phyloP scores from a whole-genome alignment of 2,329 filamentous ascomycete genomes.

The Aspergillus novoparasiticus region DNA sequence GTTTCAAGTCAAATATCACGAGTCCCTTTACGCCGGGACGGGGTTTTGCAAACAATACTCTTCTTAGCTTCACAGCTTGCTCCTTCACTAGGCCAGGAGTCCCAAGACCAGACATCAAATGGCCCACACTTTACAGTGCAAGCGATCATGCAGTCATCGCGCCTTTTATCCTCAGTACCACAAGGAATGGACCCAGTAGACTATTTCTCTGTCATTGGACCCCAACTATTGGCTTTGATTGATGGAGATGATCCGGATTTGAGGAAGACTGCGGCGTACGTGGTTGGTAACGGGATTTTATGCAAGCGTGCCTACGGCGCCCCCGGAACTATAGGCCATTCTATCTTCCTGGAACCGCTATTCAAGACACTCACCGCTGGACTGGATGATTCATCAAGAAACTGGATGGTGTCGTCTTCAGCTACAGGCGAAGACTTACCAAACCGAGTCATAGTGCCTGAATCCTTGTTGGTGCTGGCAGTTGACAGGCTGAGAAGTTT shows the following conservation, averaged over 20 bases:
- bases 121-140: conserved; percentile 47
- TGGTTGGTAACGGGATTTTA: conserved; percentile 47
- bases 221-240: conserved; percentile 43
- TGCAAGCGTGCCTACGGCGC: conserved; percentile 43
- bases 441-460: conserved; percentile 26
- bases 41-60: conserved; percentile 45
- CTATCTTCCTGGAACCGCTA: conserved; percentile 45
- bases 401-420: conserved; percentile 29
- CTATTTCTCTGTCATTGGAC: conserved; percentile 44
- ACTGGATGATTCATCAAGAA: conserved; percentile 25
- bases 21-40: conserved; percentile 43
- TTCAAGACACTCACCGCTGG: conserved; percentile 41
- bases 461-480: conserved; percentile 31
- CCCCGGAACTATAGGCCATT: conserved; percentile 43
- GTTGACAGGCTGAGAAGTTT: conserved; percentile 40
- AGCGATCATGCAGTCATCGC: conserved; percentile 48
- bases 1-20: conserved; percentile 42
- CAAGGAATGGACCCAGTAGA: conserved; percentile 35
- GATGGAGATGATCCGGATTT: conserved; percentile 44
- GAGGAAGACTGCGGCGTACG: conserved; percentile 45
- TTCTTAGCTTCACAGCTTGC: conserved; percentile 47
- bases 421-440: neutral
- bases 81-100: conserved; percentile 40
- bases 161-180: conserved; percentile 45
- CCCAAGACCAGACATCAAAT: conserved; percentile 29